These are phyloP conservation scores for Hortiboletus flavorubellus DNA, from an alignment of 768 basidiomycete species.

Conservation along the genomic window DNA sequence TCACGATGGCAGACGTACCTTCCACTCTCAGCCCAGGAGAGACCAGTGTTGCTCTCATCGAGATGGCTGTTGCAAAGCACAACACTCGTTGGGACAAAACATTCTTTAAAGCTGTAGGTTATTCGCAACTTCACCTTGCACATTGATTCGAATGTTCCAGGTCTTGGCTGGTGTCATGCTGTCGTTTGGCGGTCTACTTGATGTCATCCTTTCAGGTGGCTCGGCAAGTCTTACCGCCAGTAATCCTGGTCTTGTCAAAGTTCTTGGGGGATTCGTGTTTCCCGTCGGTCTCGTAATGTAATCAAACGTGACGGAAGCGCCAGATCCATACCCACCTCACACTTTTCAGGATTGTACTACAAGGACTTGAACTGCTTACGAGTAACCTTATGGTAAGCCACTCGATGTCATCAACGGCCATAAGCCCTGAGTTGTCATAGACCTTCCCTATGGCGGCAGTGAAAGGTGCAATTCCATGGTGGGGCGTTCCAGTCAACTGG, in stretches of 20 bases:
- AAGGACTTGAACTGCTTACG: conserved; percentile 67
- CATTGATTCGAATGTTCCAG: conserved; percentile 31
- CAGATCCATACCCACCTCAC: background rate
- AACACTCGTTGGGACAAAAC: conserved; percentile 54
- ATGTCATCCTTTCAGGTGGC: conserved; percentile 59
- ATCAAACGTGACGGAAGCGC: conserved; percentile 4
- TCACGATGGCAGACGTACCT: conserved; percentile 24
- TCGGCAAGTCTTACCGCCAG: conserved; percentile 44
- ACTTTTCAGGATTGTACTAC: conserved; percentile 59
- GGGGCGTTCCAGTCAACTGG: conserved; percentile 68
- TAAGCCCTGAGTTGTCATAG: conserved; percentile 32
- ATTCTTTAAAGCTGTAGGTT: conserved; percentile 69
- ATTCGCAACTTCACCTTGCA: background rate
- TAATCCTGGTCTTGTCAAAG: conserved; percentile 67
- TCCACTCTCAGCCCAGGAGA: conserved; percentile 56
- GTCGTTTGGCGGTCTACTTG: conserved; percentile 70
- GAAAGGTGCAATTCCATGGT: conserved; percentile 63
- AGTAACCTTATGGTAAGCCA: conserved; percentile 69
- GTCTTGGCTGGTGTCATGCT: conserved; percentile 68
- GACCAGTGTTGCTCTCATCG: conserved; percentile 56
- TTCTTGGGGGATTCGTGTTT: conserved; percentile 66
- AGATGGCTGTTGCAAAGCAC: conserved; percentile 60
- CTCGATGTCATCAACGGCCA: background rate
- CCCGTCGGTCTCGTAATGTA: conserved; percentile 78
- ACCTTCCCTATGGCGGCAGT: conserved; percentile 66